Conservation (phyloP, 768 basidiomycete genomes). For the Collybia sordida region DNA sequence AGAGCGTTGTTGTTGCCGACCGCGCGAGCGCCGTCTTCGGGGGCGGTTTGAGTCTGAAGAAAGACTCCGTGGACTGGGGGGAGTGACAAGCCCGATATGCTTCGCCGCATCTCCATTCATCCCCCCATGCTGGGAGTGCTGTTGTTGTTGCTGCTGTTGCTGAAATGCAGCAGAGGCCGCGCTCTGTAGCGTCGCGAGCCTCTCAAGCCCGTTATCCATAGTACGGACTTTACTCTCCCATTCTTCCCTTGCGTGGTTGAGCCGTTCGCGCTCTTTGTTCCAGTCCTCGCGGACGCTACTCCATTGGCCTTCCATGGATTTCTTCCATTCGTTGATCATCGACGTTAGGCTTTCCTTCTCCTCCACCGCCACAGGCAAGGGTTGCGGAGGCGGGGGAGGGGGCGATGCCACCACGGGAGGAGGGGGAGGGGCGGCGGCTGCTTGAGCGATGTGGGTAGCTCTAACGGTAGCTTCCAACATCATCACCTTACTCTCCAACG, state of each 20-base stretch:
- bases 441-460: constrained; percentile 26
- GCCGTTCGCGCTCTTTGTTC: constrained; percentile 75
- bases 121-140: constrained; percentile 24
- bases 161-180: constrained; percentile 33
- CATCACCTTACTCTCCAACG: constrained; percentile 67
- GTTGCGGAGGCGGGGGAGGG: not conserved
- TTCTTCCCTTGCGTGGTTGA: constrained; percentile 72
- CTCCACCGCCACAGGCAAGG: constrained; percentile 7
- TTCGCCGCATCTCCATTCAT: constrained; percentile 38
- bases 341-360: constrained; percentile 52
- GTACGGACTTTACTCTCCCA: constrained; percentile 67
- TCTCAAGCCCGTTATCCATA: constrained; percentile 55
- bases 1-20: constrained; percentile 22
- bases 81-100: constrained; percentile 61
- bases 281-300: constrained; percentile 76
- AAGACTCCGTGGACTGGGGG: constrained; percentile 73
- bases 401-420: constrained; percentile 5
- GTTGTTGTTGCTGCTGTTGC: constrained; percentile 9
- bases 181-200: constrained; percentile 22
- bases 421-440: constrained; percentile 8
- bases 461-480: constrained; percentile 66
- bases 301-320: constrained; percentile 80
- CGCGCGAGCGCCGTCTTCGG: constrained; percentile 30
- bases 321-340: constrained; percentile 72
- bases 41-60: constrained; percentile 62